Percentiles rank a stretch among this genome's conserved stretches.
Evolutionary conservation across 1,284 basidiomycete genomes (phyloP).

Genomic region (Tausonia pullulans): DNA sequence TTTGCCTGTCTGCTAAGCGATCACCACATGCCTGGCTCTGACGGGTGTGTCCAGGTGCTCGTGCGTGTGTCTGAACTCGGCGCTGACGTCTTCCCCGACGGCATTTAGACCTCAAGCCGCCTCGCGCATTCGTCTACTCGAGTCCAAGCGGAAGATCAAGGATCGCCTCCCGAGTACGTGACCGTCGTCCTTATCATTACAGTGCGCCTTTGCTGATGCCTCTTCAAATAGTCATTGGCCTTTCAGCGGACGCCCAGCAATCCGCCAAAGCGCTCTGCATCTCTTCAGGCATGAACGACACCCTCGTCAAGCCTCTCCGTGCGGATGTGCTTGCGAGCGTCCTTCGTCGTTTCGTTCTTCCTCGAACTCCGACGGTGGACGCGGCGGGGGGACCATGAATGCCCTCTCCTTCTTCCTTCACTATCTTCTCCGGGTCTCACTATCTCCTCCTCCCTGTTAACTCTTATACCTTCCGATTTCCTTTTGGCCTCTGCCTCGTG

Average conservation of each 20-base stretch:
- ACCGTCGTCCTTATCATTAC: not conserved
- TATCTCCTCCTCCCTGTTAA: no score
- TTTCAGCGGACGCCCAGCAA: constrained; percentile 3
- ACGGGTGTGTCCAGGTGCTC: not conserved
- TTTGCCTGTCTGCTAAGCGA: constrained; percentile 10
- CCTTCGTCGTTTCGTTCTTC: no score
- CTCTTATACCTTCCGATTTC: no score
- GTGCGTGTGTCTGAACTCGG: not conserved
- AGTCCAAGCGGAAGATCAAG: not conserved
- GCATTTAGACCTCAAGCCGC: not conserved
- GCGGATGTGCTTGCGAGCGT: no score
- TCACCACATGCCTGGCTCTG: not conserved
- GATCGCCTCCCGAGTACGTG: not conserved
- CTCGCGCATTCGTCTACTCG: constrained; percentile 7
- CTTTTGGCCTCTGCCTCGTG: no score
- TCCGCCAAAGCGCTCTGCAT: constrained; percentile 1
- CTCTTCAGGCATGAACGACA: constrained; percentile 5
- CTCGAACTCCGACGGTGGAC: no score
- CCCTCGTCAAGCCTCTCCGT: not conserved
- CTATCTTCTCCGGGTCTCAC: no score
- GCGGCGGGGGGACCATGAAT: no score
- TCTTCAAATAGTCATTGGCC: not conserved
- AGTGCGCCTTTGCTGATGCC: not conserved
- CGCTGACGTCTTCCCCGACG: not conserved
- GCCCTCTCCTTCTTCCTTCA: no score